phyloP scores from a whole-genome alignment of 305 asterid genomes.

The Andrographis paniculata region DNA sequence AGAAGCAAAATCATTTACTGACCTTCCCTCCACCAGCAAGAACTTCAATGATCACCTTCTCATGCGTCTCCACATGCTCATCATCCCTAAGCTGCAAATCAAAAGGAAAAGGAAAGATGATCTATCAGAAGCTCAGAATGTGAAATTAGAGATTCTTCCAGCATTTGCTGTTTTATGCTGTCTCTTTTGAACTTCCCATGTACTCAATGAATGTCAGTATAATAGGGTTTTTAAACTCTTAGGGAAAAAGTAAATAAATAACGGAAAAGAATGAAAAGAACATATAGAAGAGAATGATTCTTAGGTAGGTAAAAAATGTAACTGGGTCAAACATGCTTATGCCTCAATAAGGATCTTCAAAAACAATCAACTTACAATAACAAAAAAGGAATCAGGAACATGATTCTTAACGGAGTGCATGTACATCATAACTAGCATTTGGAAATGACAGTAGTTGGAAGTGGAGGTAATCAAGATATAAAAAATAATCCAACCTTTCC shows the following conservation, averaged over 20 bases:
- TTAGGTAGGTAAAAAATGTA: conserved; percentile 4
- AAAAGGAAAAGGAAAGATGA: conserved; percentile 12
- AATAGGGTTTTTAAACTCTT: too few species aligned
- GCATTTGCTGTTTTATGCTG: too few species aligned
- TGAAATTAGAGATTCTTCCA: too few species aligned
- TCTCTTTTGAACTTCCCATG: too few species aligned
- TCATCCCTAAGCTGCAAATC: conserved; percentile 57
- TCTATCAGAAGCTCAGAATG: conserved; percentile 2
- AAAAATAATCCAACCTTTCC: conserved; percentile 59
- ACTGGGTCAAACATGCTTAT: conserved; percentile 7
- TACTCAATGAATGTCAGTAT: too few species aligned
- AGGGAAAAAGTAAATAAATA: too few species aligned
- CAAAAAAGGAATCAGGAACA: neutral
- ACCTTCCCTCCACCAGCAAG: conserved; percentile 99
- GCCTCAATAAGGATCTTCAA: neutral
- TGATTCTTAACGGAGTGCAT: neutral
- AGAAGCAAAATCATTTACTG: conserved; percentile 27
- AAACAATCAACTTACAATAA: neutral
- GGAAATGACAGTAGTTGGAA: too few species aligned
- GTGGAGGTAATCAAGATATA: neutral
- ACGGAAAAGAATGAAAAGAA: too few species aligned
- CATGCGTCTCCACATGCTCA: conserved; percentile 42
- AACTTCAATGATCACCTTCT: conserved; percentile 65
- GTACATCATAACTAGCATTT: too few species aligned
- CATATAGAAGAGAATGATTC: too few species aligned